A percentile compares a stretch with the other conserved stretches of the same genome.
phyloP scores from a whole-genome alignment of 202 grass and related monocot species.

The Carex arenaria region DNA sequence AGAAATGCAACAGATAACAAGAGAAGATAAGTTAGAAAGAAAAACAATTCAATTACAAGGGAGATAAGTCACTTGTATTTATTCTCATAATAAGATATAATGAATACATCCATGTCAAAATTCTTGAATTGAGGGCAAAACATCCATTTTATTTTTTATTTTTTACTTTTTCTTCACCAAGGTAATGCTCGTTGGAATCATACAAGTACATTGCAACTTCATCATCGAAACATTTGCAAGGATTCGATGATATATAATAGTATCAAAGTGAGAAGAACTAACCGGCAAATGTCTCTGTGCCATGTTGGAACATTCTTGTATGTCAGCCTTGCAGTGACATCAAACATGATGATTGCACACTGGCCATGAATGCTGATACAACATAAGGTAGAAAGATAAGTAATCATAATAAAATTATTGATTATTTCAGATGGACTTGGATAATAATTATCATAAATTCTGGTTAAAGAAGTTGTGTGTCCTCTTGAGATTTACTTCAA shows the following conservation, averaged over 20 bases:
- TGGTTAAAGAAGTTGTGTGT: background rate
- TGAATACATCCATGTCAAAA: background rate
- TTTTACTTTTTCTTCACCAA: too few relatives aligned
- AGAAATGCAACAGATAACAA: too few relatives aligned
- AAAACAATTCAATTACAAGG: too few relatives aligned
- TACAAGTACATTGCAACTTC: too few relatives aligned
- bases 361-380: conserved; percentile 34
- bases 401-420: too few relatives aligned
- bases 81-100: too few relatives aligned
- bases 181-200: too few relatives aligned
- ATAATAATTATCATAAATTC: background rate
- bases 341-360: conserved; percentile 68
- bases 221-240: background rate
- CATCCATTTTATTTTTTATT: too few relatives aligned
- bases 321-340: conserved; percentile 45
- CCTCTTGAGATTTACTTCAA: background rate
- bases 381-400: background rate
- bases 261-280: background rate
- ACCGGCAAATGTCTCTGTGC: conserved; percentile 61
- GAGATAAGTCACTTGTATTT: too few relatives aligned
- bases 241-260: background rate
- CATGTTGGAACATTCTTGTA: conserved; percentile 69
- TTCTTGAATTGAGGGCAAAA: too few relatives aligned
- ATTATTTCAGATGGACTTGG: background rate
- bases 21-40: too few relatives aligned